These are phyloP conservation scores for Akanthomyces uredinophilus DNA, from an alignment of 2,329 filamentous ascomycete genomes.

Conservation along the genomic window DNA sequence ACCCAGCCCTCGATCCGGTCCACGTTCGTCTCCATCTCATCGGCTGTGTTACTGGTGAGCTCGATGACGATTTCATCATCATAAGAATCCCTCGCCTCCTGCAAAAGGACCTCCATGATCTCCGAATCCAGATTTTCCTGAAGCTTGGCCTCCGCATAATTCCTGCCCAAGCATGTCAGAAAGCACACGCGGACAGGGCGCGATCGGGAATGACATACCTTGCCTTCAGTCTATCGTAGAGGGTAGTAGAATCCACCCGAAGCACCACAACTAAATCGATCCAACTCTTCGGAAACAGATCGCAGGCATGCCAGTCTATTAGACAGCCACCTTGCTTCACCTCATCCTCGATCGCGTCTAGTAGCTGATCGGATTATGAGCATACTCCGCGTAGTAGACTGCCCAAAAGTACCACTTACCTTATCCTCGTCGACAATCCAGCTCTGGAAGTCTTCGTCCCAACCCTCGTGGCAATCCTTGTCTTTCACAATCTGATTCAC, in stretches of 20 bases:
- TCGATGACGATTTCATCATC: conserved; percentile 85
- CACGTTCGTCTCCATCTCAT: conserved; percentile 85
- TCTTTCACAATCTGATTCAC: conserved; percentile 93
- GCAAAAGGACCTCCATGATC: conserved; percentile 91
- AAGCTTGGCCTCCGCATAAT: conserved; percentile 80
- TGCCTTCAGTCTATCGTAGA: conserved; percentile 78
- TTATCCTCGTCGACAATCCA: conserved; percentile 98
- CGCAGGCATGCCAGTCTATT: conserved; percentile 97
- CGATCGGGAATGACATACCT: conserved; percentile 45
- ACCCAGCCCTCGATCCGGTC: conserved; percentile 81
- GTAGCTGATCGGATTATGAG: conserved; percentile 46
- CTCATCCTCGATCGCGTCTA: conserved; percentile 85
- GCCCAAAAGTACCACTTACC: conserved; percentile 41
- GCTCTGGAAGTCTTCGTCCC: conserved; percentile 76
- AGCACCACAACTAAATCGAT: conserved; percentile 93
- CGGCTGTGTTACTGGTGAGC: conserved; percentile 71
- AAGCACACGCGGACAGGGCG: neutral
- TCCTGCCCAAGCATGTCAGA: conserved; percentile 39
- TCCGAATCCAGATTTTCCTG: conserved; percentile 96
- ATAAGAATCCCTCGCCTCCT: conserved; percentile 85
- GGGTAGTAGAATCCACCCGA: conserved; percentile 68
- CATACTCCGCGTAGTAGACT: neutral
- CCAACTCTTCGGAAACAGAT: conserved; percentile 88
- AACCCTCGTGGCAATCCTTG: conserved; percentile 78
- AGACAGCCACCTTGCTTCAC: conserved; percentile 75